A percentile compares a stretch with the other conserved stretches of the same genome.
Evolutionary conservation across 2,329 filamentous ascomycete species (phyloP).

Genomic region (Penicillium sp.): DNA sequence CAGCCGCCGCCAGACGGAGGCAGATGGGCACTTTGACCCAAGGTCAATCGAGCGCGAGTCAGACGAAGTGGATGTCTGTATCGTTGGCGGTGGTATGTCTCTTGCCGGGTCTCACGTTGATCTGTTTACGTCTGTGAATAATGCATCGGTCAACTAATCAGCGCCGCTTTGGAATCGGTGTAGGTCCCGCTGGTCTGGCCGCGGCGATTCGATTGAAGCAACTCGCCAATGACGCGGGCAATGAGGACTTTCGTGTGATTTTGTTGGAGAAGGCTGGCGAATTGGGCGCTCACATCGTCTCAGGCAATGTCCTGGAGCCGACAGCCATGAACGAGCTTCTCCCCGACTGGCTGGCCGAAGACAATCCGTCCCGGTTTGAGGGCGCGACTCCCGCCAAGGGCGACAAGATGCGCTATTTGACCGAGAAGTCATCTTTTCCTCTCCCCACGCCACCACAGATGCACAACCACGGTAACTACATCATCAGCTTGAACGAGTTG

Average conservation of each 20-base stretch:
- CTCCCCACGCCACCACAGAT: conserved; percentile 91
- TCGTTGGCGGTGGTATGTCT: conserved; percentile 72
- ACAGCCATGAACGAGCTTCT: conserved; percentile 81
- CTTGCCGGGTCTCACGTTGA: background rate
- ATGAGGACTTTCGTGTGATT: conserved; percentile 91
- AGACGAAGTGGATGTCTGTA: conserved; percentile 93
- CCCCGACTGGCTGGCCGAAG: conserved; percentile 85
- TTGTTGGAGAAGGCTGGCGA: conserved; percentile 94
- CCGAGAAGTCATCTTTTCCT: conserved; percentile 69
- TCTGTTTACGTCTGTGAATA: background rate
- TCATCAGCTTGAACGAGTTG: conserved; percentile 90
- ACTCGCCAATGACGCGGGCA: conserved; percentile 85
- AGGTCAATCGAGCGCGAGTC: conserved; percentile 71
- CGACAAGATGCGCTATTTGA: conserved; percentile 93
- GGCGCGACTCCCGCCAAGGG: conserved; percentile 74
- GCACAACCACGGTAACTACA: conserved; percentile 97
- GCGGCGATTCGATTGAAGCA: conserved; percentile 95
- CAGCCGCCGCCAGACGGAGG: conserved; percentile 38
- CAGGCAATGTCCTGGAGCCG: conserved; percentile 90
- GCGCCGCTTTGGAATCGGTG: background rate
- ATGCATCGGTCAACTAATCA: conserved; percentile 2
- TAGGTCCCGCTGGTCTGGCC: conserved; percentile 81
- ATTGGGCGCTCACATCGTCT: conserved; percentile 89
- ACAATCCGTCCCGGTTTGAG: conserved; percentile 82
- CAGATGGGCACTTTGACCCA: conserved; percentile 60